A percentile compares a stretch with the other conserved stretches of the same genome.
phyloP scores from a whole-genome alignment of 192 early-diverging fungal genomes.

The Endogone sp. region DNA sequence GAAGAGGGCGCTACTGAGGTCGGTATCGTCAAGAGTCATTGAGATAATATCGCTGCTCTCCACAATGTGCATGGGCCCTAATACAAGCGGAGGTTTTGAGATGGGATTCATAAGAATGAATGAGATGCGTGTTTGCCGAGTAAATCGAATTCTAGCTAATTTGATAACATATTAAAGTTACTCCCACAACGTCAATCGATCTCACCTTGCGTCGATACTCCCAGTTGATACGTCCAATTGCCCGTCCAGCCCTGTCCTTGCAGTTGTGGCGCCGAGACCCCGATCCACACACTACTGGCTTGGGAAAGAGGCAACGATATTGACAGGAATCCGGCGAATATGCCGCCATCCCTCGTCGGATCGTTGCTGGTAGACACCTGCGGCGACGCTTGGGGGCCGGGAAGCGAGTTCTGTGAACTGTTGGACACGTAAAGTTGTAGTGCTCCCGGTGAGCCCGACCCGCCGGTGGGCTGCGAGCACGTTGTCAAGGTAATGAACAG shows the following conservation, averaged over 20 bases:
- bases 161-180: too few relatives aligned
- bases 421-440: conserved; percentile 23
- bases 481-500: conserved; percentile 24
- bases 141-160: too few relatives aligned
- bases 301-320: conserved; percentile 7
- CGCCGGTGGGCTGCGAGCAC: conserved; percentile 23
- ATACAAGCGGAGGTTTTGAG: not conserved
- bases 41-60: not conserved
- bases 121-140: too few relatives aligned
- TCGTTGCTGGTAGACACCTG: not conserved
- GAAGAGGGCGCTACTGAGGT: conserved; percentile 26
- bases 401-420: conserved; percentile 15
- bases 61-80: conserved; percentile 14
- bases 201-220: conserved; percentile 25
- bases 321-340: conserved; percentile 6
- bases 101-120: not conserved
- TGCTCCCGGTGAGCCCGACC: conserved; percentile 3
- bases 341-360: conserved; percentile 5
- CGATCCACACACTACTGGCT: conserved; percentile 18
- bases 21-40: conserved; percentile 27
- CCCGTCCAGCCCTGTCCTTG: conserved; percentile 10
- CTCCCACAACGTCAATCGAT: not conserved
- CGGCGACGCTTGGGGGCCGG: conserved; percentile 11
- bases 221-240: conserved; percentile 32
- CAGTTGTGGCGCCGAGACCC: conserved; percentile 17